Base-by-base conservation (phyloP, 75 land plant species). In the Larix kaempferi region DNA sequence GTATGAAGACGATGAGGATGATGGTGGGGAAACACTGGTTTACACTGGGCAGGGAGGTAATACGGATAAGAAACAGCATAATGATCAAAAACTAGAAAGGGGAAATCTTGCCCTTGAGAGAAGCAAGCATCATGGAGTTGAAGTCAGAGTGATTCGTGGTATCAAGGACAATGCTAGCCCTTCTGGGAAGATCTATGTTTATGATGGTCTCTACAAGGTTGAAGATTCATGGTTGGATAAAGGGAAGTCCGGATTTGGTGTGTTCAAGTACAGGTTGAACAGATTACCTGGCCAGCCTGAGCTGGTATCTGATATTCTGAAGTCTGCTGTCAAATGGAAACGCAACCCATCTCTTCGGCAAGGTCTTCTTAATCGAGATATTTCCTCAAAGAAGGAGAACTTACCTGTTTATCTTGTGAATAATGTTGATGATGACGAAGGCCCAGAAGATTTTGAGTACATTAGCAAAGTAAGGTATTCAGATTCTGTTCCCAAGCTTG, bases 51-150 rank as follows among this genome's bases (percentile, higher is more conserved):
- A 93, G 57, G 94, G 96, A 56, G 90, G 93, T 49, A 26, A 59
- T 69, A 61, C 66, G 17, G 39, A 35, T 0, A 85, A 58, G 77
- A 81, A 81, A 71, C 59, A 85, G 63, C 59, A 61, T 13, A 65
- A 71, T 57, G 90, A 93, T 77, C 95, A 93, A 67, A 91, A 93
- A 71, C 93, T 93, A 60, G 90, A 84, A 61, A 87, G 93, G 78
- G 95, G 95, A n/a, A 91, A 93, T 80, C 85, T 93, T 76, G 95
- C 93, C 59, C 37, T 93, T 62, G 88, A 89, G 52, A 81, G 81
- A 52, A 93, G 93, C 76, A 74, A 78, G 64, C 80, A 76, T 21
- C 71, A 87, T 49, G 84, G 65, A 3, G 82, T 85, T 80, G 86
- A 80, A 21, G 79, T 93, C 15, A 65, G 96, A 61, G 96, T 93